Base-by-base conservation (phyloP, 2,329 filamentous ascomycete species). In the Colletotrichum chrysophilum region DNA sequence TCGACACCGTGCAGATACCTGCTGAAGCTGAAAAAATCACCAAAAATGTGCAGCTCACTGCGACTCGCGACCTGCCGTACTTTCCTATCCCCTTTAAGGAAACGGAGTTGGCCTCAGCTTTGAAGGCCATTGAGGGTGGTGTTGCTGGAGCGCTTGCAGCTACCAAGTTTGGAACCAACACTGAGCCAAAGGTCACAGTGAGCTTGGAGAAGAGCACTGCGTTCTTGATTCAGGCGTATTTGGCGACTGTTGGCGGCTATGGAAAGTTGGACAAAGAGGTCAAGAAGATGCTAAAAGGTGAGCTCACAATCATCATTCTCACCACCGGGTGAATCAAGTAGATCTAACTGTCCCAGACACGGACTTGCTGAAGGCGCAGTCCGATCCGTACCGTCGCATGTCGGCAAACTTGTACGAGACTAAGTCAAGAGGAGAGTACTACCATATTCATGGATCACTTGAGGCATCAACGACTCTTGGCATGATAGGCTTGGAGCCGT, bases 361-460 rank as follows among this genome's bases (percentile, higher is more conserved):
- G 79, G 94, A 95, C 83, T 84, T 95, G 26, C 85, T 94, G 7
- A 86, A 90, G 76, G 94, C 94, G 2, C 94, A 95, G 81, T 94
- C 93, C 3, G 91, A 92, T 76, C 86, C 91, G 8, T 95, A 95
- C 80, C 90, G 94, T 12, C 91, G 94, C 76, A 88, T 95, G 83
- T 94, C 93, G 13, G 93, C 93, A 16, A 94, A 94, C 76, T 84
- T 95, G 2, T 95, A 95, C 83, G 88, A 90, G 79, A 94, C 93
- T 10, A 92, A 91, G 81, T 88, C 87, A n/a, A 84, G 87, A 2
- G 91, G 89, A n/a, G 88, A 93, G 80, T 95, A 91, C 80, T 95
- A 94, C 80, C 94, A 95, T 80, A 93, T 95, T 30, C 94, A 95
- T 81, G 93, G 94, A 60, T 95, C 93, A 1, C 84, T 95, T 1